A percentile compares a stretch with the other conserved stretches of the same genome.
phyloP scores from a whole-genome alignment of 352 stramenopile genomes.

The Phytophthora megakarya region DNA sequence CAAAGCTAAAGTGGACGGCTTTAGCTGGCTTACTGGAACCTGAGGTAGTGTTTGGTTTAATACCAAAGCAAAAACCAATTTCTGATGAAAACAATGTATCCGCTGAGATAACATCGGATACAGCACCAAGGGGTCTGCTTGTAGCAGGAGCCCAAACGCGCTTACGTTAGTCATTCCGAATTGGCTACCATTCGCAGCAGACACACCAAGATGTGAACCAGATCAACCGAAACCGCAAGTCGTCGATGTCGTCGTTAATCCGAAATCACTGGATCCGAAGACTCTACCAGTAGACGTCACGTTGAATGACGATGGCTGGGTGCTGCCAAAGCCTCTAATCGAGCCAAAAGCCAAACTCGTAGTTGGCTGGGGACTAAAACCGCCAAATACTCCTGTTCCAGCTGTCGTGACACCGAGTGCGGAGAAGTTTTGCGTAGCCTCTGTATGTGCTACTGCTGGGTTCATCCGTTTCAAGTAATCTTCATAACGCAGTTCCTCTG shows the following conservation, averaged over 20 bases:
- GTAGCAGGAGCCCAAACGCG: constrained; percentile 47
- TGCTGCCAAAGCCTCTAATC: constrained; percentile 37
- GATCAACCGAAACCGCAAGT: constrained; percentile 55
- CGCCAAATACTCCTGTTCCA: constrained; percentile 48
- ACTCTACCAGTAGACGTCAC: constrained; percentile 36
- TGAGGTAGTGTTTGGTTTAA: background rate
- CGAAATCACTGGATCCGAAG: constrained; percentile 43
- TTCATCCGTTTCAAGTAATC: constrained; percentile 82
- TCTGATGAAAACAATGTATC: too few relatives aligned
- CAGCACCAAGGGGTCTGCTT: constrained; percentile 49
- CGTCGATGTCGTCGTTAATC: constrained; percentile 24
- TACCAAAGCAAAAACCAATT: too few relatives aligned
- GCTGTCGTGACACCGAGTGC: constrained; percentile 34
- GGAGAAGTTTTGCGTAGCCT: constrained; percentile 47
- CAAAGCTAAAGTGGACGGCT: background rate
- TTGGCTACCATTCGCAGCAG: constrained; percentile 31
- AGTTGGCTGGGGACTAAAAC: constrained; percentile 34
- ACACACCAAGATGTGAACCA: constrained; percentile 50
- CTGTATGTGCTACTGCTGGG: constrained; percentile 48
- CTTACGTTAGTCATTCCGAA: constrained; percentile 43
- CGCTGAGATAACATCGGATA: constrained; percentile 34
- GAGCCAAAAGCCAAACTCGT: constrained; percentile 51
- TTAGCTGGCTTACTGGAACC: background rate
- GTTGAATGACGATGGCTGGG: constrained; percentile 44
- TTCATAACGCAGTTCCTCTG: constrained; percentile 76